Evolutionary conservation across 2,329 filamentous ascomycete genomes (phyloP).

Genomic region (Pseudocercospora vitis): DNA sequence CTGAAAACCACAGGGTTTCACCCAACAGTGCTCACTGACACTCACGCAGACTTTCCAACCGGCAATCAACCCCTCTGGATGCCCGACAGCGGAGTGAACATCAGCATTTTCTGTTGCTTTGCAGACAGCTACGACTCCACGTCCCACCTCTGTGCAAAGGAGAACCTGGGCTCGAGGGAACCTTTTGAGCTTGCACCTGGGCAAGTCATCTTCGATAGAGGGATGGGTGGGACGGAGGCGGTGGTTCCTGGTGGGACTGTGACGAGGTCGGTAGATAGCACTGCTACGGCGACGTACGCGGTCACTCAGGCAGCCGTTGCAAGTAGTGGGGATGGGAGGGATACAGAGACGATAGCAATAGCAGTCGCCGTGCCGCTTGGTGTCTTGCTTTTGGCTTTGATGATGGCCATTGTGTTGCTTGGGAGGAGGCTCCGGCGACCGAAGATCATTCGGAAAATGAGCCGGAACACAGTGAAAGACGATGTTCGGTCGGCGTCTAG

Average conservation of each 20-base stretch:
- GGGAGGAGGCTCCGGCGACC: not conserved
- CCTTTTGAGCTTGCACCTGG: not conserved
- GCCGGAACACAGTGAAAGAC: not conserved
- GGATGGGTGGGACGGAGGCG: not conserved
- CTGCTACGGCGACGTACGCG: not conserved
- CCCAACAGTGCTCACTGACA: not conserved
- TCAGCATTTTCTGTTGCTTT: conserved; percentile 1
- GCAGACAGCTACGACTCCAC: not conserved
- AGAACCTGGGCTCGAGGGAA: not conserved
- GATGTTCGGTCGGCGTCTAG: too few species aligned
- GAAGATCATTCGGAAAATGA: not conserved
- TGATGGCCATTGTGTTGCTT: not conserved
- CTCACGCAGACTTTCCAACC: not conserved
- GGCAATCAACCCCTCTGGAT: not conserved
- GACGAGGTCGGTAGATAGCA: not conserved
- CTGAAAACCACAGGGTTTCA: not conserved
- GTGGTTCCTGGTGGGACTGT: not conserved
- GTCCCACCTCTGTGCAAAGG: not conserved
- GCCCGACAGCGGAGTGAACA: not conserved
- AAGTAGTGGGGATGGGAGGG: not conserved
- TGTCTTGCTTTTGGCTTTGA: not conserved
- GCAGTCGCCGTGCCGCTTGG: not conserved
- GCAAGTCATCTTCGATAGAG: not conserved
- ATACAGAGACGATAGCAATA: not conserved
- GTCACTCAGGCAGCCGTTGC: not conserved